These are phyloP conservation scores for Thraustotheca clavata DNA, from an alignment of 352 stramenopile genomes.

Conservation along the genomic window DNA sequence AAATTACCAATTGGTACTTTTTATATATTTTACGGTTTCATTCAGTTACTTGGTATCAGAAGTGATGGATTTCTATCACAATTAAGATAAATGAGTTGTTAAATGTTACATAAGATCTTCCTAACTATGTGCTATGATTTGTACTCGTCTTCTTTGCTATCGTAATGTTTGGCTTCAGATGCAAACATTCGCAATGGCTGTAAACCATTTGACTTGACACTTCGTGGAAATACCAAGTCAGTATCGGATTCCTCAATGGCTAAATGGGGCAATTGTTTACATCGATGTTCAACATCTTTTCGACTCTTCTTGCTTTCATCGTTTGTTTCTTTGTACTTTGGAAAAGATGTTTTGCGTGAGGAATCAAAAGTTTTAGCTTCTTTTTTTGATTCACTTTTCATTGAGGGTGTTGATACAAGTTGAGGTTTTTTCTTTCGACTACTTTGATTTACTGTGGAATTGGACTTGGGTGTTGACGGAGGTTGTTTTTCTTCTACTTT, in stretches of 20 bases:
- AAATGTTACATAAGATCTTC: too few relatives aligned
- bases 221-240: background rate
- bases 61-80: too few relatives aligned
- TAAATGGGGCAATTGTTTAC: background rate
- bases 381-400: background rate
- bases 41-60: too few relatives aligned
- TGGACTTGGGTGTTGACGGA: background rate
- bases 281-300: background rate
- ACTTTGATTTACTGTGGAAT: background rate
- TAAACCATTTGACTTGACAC: background rate
- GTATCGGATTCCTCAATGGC: background rate
- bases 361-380: background rate
- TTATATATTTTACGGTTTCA: too few relatives aligned
- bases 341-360: background rate
- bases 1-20: too few relatives aligned
- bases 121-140: conserved; percentile 5
- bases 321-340: background rate
- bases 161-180: background rate
- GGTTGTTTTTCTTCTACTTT: background rate
- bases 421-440: background rate
- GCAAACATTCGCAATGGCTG: background rate
- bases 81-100: too few relatives aligned
- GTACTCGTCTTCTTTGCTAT: background rate
- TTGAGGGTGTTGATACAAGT: too few relatives aligned
- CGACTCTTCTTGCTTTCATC: background rate